phyloP scores from a whole-genome alignment of 768 basidiomycete genomes.

The Tulasnella sp. region DNA sequence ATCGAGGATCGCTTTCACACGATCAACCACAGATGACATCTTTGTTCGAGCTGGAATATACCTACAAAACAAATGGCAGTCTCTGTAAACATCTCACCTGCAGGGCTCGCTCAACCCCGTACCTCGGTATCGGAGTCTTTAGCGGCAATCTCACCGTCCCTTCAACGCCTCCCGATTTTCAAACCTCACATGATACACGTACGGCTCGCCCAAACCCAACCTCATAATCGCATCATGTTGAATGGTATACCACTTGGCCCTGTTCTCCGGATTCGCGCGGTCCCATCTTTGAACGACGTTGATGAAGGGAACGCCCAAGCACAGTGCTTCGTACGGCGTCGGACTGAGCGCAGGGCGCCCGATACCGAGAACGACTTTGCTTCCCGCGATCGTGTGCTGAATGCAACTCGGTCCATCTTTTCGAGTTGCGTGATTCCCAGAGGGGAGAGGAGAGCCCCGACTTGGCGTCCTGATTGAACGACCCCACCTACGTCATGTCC shows the following conservation, averaged over 20 bases:
- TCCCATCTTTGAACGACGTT: too few species aligned
- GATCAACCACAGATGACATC: neutral
- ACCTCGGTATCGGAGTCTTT: constrained; percentile 15
- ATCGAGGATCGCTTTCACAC: neutral
- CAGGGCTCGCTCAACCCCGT: too few species aligned
- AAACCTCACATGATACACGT: constrained; percentile 21
- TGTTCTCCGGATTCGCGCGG: constrained; percentile 20
- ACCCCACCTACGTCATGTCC: too few species aligned
- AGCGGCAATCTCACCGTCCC: constrained; percentile 13
- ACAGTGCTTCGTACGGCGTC: too few species aligned
- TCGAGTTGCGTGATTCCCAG: too few species aligned
- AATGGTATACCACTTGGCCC: constrained; percentile 19
- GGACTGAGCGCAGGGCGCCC: too few species aligned
- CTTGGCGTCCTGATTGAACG: too few species aligned
- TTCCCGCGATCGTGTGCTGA: too few species aligned
- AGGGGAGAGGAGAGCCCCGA: too few species aligned
- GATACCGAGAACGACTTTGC: too few species aligned
- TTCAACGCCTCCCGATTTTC: constrained; percentile 15
- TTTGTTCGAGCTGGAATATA: neutral
- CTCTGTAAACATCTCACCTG: neutral
- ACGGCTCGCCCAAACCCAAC: constrained; percentile 16
- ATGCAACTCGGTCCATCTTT: too few species aligned
- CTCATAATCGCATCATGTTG: constrained; percentile 20
- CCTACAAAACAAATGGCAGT: neutral
- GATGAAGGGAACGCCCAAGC: too few species aligned